A percentile compares a stretch with the other conserved stretches of the same genome.
phyloP scores from a whole-genome alignment of 176 grass and related monocot genomes.

The Otatea glauca region DNA sequence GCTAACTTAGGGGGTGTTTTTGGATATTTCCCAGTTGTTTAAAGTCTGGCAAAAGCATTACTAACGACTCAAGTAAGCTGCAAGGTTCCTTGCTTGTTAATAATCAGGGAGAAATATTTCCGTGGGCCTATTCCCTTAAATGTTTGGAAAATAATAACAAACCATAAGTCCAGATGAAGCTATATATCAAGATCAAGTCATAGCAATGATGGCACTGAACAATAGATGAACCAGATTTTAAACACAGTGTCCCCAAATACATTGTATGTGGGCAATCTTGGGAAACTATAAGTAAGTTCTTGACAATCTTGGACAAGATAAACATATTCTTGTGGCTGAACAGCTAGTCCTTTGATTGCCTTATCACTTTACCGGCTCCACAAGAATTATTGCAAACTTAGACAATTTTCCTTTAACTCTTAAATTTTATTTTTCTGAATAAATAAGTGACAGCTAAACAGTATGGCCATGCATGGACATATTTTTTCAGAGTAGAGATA shows the following conservation, averaged over 20 bases:
- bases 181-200: background rate
- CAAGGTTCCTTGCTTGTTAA: background rate
- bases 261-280: conserved; percentile 9
- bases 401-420: background rate
- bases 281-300: background rate
- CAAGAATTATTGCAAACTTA: background rate
- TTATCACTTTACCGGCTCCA: background rate
- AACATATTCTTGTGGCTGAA: conserved; percentile 26
- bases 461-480: background rate
- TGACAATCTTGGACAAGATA: conserved; percentile 33
- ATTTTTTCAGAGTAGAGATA: background rate
- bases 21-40: background rate
- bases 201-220: background rate
- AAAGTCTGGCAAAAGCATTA: background rate
- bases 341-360: conserved; percentile 5
- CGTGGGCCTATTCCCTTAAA: too few relatives aligned
- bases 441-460: background rate
- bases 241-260: background rate
- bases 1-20: too few relatives aligned
- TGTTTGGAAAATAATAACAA: background rate
- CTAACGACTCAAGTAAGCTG: background rate
- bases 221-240: background rate
- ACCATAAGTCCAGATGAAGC: background rate
- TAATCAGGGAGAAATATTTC: background rate
- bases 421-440: background rate